Percentiles rank a stretch among this genome's conserved stretches.
Conservation (phyloP, 352 stramenopile genomes). For the Peronospora belbahrii region DNA sequence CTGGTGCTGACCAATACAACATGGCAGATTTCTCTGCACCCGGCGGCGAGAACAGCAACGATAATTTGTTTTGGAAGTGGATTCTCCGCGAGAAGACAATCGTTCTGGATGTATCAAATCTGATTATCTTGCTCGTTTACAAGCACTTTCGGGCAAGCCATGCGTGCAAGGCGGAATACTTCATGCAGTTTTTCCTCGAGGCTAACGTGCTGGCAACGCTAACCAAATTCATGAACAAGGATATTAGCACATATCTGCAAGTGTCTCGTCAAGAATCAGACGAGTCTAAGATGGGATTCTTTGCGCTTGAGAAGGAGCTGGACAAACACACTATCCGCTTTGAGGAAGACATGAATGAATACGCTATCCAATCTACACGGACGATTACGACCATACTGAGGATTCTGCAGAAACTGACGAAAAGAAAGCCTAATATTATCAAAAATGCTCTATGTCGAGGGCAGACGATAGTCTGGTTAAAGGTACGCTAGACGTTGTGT, state of each 20-base stretch:
- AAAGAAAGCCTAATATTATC: conserved; percentile 80
- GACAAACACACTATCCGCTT: conserved; percentile 52
- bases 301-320: conserved; percentile 48
- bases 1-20: conserved; percentile 41
- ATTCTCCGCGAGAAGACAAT: conserved; percentile 76
- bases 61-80: conserved; percentile 75
- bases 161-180: conserved; percentile 68
- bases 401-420: conserved; percentile 78
- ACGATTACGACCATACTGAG: conserved; percentile 72
- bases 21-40: conserved; percentile 42
- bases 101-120: conserved; percentile 60
- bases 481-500: conserved; percentile 27
- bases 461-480: conserved; percentile 76
- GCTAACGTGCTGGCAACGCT: conserved; percentile 59
- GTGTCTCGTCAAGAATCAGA: conserved; percentile 49
- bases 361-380: conserved; percentile 50
- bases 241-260: conserved; percentile 72
- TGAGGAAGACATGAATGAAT: conserved; percentile 68
- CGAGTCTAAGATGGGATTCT: conserved; percentile 46
- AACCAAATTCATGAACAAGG: conserved; percentile 86
- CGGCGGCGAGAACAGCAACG: conserved; percentile 32
- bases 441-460: conserved; percentile 68
- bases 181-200: conserved; percentile 77
- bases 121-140: conserved; percentile 59
- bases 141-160: conserved; percentile 75